A percentile compares a stretch with the other conserved stretches of the same genome.
These are phyloP conservation scores for Digitaria exilis DNA, from an alignment of 202 grass and related monocot species.

Conservation along the genomic window DNA sequence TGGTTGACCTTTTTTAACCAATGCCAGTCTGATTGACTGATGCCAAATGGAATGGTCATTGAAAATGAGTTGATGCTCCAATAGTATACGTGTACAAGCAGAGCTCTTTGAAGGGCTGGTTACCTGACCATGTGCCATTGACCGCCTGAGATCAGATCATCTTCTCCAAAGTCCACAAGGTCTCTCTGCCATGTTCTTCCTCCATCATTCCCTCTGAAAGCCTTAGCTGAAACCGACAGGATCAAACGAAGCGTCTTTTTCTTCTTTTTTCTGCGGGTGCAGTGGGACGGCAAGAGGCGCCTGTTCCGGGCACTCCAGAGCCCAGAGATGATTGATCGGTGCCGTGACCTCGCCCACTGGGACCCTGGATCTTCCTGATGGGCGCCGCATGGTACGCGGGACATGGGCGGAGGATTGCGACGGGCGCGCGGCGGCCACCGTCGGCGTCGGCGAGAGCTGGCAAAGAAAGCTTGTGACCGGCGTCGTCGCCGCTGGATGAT, in stretches of 20 bases:
- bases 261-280: background rate
- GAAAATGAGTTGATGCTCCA: background rate
- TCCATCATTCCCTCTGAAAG: background rate
- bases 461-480: background rate
- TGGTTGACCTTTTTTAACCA: background rate
- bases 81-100: background rate
- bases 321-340: background rate
- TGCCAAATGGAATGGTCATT: background rate
- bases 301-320: background rate
- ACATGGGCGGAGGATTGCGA: background rate
- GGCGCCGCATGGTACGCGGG: background rate
- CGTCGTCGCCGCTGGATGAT: background rate
- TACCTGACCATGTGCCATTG: background rate
- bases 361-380: background rate
- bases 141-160: background rate
- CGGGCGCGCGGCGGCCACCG: too few species aligned
- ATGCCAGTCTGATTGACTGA: background rate
- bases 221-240: background rate
- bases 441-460: background rate
- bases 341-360: too few species aligned
- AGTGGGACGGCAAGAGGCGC: too few species aligned
- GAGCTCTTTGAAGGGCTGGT: background rate
- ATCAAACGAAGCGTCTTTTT: constrained; percentile 5
- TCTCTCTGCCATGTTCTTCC: background rate
- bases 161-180: background rate